Conservation (phyloP, 1,139 yeast species). For the Magnusiomyces ingens region DNA sequence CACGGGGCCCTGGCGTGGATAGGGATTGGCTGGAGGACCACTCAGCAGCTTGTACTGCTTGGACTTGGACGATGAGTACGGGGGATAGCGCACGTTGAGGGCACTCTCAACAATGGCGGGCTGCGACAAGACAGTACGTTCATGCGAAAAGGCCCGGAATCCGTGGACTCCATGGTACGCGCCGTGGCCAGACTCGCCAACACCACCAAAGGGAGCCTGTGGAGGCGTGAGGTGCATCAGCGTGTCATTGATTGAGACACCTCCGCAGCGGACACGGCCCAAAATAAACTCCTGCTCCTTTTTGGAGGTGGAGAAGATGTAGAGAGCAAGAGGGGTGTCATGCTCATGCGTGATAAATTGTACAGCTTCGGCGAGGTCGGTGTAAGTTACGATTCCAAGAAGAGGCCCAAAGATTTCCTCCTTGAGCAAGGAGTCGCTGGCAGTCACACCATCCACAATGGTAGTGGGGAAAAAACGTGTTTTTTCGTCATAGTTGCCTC, state of each 20-base stretch:
- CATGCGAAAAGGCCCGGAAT: slow-evolving; percentile 68
- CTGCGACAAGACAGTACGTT: slow-evolving; percentile 62
- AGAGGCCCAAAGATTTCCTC: slow-evolving; percentile 83
- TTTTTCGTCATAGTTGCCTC: slow-evolving; percentile 43
- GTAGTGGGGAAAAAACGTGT: slow-evolving; percentile 68
- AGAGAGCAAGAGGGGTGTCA: slow-evolving; percentile 86
- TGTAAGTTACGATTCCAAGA: slow-evolving; percentile 61
- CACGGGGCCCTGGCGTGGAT: not conserved
- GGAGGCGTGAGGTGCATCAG: slow-evolving; percentile 63
- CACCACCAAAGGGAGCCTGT: slow-evolving; percentile 88
- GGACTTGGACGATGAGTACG: slow-evolving; percentile 5
- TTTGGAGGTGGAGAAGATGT: slow-evolving; percentile 57
- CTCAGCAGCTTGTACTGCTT: not conserved
- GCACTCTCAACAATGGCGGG: slow-evolving; percentile 30
- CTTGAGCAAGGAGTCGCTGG: slow-evolving; percentile 67
- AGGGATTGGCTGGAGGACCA: not conserved
- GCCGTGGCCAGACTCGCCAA: slow-evolving; percentile 71
- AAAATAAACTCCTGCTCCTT: slow-evolving; percentile 49
- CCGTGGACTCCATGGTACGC: slow-evolving; percentile 72
- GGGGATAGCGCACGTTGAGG: slow-evolving; percentile 11
- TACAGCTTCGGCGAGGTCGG: slow-evolving; percentile 45
- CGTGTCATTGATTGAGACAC: slow-evolving; percentile 62
- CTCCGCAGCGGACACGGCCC: slow-evolving; percentile 64
- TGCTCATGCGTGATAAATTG: slow-evolving; percentile 44
- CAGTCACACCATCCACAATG: slow-evolving; percentile 50